Conservation (phyloP, 805 yeast genomes). For the Metschnikowia lunata region DNA sequence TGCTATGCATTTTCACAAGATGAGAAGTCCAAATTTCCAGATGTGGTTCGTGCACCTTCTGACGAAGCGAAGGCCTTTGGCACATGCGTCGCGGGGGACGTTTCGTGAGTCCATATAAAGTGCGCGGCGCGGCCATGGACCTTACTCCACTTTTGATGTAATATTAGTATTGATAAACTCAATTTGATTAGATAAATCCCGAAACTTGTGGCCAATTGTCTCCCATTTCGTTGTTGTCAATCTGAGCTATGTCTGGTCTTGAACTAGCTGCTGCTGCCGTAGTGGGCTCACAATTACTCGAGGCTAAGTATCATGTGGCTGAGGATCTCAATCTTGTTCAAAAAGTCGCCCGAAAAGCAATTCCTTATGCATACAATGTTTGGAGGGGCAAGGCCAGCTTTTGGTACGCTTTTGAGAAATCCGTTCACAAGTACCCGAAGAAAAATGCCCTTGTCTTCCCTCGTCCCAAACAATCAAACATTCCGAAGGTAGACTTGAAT, state of each 20-base stretch:
- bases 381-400: conserved; percentile 47
- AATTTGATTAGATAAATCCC: no score
- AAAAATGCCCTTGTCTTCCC: conserved; percentile 62
- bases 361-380: conserved; percentile 38
- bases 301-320: conserved; percentile 40
- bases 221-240: no score
- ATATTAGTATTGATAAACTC: neutral
- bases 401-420: conserved; percentile 66
- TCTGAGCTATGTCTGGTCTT: conserved; percentile 26
- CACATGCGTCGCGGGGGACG: neutral
- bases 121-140: neutral
- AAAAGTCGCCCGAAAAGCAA: conserved; percentile 42
- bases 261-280: conserved; percentile 42
- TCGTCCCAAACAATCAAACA: conserved; percentile 35
- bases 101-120: neutral
- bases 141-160: neutral
- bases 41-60: no score
- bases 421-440: conserved; percentile 47
- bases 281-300: conserved; percentile 43
- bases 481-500: conserved; percentile 17
- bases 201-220: no score
- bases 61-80: neutral
- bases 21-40: no score
- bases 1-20: no score
- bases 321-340: conserved; percentile 55